Evolutionary conservation across 345 rosid genomes (phyloP).

Genomic region (Salix suchowensis): DNA sequence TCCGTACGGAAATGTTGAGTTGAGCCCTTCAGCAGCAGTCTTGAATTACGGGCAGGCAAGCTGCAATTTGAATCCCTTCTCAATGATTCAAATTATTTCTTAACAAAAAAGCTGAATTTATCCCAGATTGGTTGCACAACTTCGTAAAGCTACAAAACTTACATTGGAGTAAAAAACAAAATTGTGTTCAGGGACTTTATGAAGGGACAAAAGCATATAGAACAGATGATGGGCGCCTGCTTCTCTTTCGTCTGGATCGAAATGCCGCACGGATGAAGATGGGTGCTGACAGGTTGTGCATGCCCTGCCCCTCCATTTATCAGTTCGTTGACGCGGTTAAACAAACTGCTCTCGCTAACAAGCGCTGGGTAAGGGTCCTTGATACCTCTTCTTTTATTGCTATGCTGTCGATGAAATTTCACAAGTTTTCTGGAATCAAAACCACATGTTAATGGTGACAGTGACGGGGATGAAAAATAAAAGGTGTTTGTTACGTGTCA

Average conservation of each 20-base stretch:
- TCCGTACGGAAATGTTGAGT: constrained; percentile 51
- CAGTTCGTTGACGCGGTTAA: constrained; percentile 73
- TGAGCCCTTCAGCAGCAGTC: constrained; percentile 81
- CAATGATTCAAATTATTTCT: background rate
- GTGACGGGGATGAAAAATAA: no score
- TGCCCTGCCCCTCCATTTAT: constrained; percentile 70
- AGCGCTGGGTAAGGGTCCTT: constrained; percentile 56
- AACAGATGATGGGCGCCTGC: constrained; percentile 56
- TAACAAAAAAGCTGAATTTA: background rate
- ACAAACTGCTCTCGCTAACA: constrained; percentile 63
- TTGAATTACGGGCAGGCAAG: constrained; percentile 89
- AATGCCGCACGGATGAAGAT: constrained; percentile 62
- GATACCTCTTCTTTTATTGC: no score
- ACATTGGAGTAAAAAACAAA: background rate
- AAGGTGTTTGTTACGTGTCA: no score
- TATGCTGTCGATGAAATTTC: no score
- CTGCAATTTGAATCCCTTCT: background rate
- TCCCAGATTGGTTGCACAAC: background rate
- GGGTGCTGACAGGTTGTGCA: constrained; percentile 84
- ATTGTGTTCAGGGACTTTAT: constrained; percentile 50
- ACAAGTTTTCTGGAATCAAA: no score
- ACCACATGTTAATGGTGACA: no score
- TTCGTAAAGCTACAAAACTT: background rate
- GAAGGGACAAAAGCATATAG: constrained; percentile 84
- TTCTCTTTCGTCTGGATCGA: constrained; percentile 67